phyloP scores from a whole-genome alignment of 768 basidiomycete genomes.

The Boletus edulis region DNA sequence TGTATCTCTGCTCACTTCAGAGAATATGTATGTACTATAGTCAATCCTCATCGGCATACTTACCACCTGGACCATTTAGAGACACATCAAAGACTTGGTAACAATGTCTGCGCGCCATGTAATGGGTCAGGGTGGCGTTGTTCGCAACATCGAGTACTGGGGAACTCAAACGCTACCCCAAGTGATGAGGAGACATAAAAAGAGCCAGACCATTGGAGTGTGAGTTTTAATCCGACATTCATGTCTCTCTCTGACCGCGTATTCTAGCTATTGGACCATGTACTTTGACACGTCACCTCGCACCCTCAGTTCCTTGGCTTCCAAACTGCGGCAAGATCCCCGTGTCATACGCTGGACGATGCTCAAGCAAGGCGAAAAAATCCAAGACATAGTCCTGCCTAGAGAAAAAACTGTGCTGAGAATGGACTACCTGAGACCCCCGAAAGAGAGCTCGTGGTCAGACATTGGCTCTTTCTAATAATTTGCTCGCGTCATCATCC shows the following conservation, averaged over 20 bases:
- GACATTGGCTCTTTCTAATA: constrained; percentile 17
- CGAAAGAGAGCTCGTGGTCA: constrained; percentile 27
- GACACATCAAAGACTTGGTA: constrained; percentile 73
- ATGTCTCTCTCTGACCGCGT: constrained; percentile 3
- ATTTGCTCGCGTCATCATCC: background rate
- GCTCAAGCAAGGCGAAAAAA: constrained; percentile 70
- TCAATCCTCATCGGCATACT: background rate
- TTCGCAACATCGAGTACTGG: constrained; percentile 73
- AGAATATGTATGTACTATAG: constrained; percentile 57
- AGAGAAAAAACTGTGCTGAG: constrained; percentile 43
- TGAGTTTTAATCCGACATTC: constrained; percentile 41
- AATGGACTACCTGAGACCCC: constrained; percentile 23
- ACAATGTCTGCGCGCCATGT: constrained; percentile 68
- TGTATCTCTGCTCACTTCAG: constrained; percentile 77
- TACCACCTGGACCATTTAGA: constrained; percentile 36
- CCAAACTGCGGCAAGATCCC: constrained; percentile 72
- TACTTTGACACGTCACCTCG: constrained; percentile 85
- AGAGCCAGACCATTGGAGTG: constrained; percentile 67
- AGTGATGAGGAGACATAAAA: constrained; percentile 63
- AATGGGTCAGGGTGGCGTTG: constrained; percentile 75
- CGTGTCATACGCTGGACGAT: constrained; percentile 82
- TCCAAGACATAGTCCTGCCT: constrained; percentile 62
- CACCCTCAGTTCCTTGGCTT: constrained; percentile 61
- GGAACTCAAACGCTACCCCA: constrained; percentile 74
- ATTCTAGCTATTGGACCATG: constrained; percentile 81